These are phyloP conservation scores for Colletotrichum truncatum DNA, from an alignment of 2,329 filamentous ascomycete genomes.

Conservation along the genomic window DNA sequence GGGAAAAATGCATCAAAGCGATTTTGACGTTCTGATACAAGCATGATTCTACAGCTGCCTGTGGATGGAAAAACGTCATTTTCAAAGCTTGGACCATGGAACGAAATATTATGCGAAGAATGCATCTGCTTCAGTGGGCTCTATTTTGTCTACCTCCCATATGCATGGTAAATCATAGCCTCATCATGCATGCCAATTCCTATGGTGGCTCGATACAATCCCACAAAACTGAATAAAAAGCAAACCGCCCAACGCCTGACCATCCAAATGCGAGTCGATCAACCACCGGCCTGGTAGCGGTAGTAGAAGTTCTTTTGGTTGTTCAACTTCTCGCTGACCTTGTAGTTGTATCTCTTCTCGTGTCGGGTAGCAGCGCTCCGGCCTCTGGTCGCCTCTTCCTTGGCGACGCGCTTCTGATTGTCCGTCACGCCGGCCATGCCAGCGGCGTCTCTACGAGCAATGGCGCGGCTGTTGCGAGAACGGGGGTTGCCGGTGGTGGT, in stretches of 20 bases:
- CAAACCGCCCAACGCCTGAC: conserved; percentile 4
- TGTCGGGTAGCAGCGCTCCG: conserved; percentile 71
- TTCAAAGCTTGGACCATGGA: not conserved
- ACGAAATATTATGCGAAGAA: not conserved
- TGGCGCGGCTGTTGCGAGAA: conserved; percentile 56
- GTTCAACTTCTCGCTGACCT: conserved; percentile 81
- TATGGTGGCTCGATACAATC: not conserved
- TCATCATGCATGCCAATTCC: conserved; percentile 24
- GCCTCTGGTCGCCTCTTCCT: conserved; percentile 73
- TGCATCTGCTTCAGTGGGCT: conserved; percentile 1
- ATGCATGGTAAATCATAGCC: conserved; percentile 15
- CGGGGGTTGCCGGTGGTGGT: conserved; percentile 38
- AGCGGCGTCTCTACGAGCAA: conserved; percentile 74
- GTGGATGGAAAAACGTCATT: not conserved
- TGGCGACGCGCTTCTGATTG: conserved; percentile 76
- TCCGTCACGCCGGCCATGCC: conserved; percentile 83
- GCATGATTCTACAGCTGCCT: not conserved
- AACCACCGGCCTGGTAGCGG: conserved; percentile 56
- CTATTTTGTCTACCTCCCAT: conserved; percentile 24
- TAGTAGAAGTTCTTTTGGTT: conserved; percentile 73
- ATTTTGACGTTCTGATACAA: not conserved
- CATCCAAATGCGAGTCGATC: conserved; percentile 31
- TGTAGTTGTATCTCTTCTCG: conserved; percentile 72
- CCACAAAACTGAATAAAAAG: not conserved
- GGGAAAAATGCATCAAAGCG: conserved; percentile 1